Base-by-base conservation (phyloP, 495 filamentous ascomycete genomes). In the Aspergillus funiculosus region DNA sequence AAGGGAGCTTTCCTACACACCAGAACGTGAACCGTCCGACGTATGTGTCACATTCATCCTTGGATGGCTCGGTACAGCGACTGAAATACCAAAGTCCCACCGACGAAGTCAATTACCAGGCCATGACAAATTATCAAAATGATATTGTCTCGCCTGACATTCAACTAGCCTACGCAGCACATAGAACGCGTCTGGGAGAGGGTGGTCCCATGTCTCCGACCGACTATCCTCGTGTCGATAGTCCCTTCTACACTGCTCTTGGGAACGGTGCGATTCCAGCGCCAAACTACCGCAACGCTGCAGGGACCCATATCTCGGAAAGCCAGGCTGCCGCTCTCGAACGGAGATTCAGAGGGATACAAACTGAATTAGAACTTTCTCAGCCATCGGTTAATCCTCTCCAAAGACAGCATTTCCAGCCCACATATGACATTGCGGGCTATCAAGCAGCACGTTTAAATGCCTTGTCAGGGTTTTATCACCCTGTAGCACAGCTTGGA, bases 151-250 rank as follows among this genome's bases (percentile, higher is more conserved):
- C 63, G 9, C 35, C 59, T 15, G 67, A 71, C 18, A 17, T 69
- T 52, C 58, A 64, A 27, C 41, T 69, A 13, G 50, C 46, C 17
- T 68, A 64, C 39, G 53, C 54, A 22, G 39, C 50, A 6, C 18
- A n/a, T 7, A 45, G 61, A 4, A 38, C 61, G 25, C 59, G 62
- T 21, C 43, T 60, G 13, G 60, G 42, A 2, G 64, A 66, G 3
- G 9, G 15, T 22, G 68, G 59, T 20, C 61, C 64, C 5, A 64
- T 66, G 43, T 82, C 81, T 3, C 76, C 80, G 1, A 71, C 72
- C 1, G 78, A 76, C 10, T 72, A 77, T 17, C 64, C 72, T 30
- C 76, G 76, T 5, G 70, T 81, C 38, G 76, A 73, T 35, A 82
- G 76, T 51, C 73, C 83, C 1, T 76, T 82, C 44, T 81, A 78